phyloP scores from a whole-genome alignment of 73 alveolate species.

The Paramecium tetraurelia region DNA sequence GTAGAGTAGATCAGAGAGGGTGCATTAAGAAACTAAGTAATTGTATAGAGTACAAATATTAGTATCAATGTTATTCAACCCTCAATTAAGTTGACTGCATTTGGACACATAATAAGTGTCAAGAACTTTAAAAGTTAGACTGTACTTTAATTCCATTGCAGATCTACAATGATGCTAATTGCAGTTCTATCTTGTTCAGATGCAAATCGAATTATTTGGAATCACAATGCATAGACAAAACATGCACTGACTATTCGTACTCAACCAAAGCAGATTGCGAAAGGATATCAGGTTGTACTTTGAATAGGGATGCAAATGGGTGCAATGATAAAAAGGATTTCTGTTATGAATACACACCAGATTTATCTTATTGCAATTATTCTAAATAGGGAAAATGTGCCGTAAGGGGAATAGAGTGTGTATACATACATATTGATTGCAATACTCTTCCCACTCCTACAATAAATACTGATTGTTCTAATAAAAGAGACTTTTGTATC shows the following conservation, averaged over 20 bases:
- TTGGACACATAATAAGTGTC: not conserved
- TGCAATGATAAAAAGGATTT: not conserved
- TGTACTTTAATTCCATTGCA: not conserved
- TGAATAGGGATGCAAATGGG: not conserved
- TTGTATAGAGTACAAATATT: not conserved
- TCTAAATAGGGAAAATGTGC: not conserved
- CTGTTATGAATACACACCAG: not conserved
- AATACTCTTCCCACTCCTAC: not conserved
- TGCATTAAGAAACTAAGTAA: not conserved
- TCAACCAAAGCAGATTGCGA: not conserved
- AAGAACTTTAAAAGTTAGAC: not conserved
- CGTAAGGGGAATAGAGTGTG: not conserved
- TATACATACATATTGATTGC: not conserved
- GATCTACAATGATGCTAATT: not conserved
- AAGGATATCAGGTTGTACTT: not conserved
- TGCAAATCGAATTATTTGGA: not conserved
- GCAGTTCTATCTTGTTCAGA: not conserved
- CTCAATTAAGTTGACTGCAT: not conserved
- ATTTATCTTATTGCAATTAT: not conserved
- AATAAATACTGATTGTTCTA: not conserved
- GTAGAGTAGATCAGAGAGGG: not conserved
- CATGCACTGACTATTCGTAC: not conserved
- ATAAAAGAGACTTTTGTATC: not conserved
- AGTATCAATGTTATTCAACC: not conserved
- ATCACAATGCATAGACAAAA: not conserved